Percentiles rank a stretch among this genome's conserved stretches.
These are phyloP conservation scores for Mortierella sp. DNA, from an alignment of 371 early-diverging fungal species.

Conservation along the genomic window DNA sequence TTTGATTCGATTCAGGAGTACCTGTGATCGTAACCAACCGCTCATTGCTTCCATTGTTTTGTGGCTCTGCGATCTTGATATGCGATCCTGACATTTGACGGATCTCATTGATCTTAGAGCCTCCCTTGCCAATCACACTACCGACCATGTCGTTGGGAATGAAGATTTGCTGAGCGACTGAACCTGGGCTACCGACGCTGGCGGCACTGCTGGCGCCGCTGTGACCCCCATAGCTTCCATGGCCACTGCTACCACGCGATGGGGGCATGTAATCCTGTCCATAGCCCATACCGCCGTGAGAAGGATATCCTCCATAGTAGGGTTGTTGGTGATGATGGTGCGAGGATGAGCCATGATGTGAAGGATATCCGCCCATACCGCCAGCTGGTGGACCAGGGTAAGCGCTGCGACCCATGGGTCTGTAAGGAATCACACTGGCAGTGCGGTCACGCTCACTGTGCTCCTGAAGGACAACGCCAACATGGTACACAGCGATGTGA, in stretches of 20 bases:
- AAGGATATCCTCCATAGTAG: constrained; percentile 47
- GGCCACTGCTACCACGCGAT: constrained; percentile 31
- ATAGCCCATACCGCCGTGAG: constrained; percentile 53
- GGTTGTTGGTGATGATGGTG: constrained; percentile 45
- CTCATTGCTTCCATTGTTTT: constrained; percentile 68
- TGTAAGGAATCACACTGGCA: constrained; percentile 64
- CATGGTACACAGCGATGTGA: constrained; percentile 82
- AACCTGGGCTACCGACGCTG: constrained; percentile 45
- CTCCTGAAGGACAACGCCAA: constrained; percentile 75
- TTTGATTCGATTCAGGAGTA: constrained; percentile 81
- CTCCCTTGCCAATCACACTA: constrained; percentile 89
- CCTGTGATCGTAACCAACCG: constrained; percentile 88
- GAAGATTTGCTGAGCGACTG: constrained; percentile 82
- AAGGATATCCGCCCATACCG: constrained; percentile 49
- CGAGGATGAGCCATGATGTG: constrained; percentile 36
- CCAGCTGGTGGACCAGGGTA: constrained; percentile 42
- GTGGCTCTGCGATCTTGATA: constrained; percentile 81
- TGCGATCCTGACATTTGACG: constrained; percentile 82
- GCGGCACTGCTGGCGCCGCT: constrained; percentile 38
- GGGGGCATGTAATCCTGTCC: constrained; percentile 56
- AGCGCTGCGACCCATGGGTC: constrained; percentile 66
- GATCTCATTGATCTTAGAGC: constrained; percentile 89
- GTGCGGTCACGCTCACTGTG: constrained; percentile 66
- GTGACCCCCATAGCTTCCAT: constrained; percentile 25
- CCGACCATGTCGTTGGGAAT: constrained; percentile 92